Conservation (phyloP, 768 basidiomycete genomes). For the Psilocybe azurescens region DNA sequence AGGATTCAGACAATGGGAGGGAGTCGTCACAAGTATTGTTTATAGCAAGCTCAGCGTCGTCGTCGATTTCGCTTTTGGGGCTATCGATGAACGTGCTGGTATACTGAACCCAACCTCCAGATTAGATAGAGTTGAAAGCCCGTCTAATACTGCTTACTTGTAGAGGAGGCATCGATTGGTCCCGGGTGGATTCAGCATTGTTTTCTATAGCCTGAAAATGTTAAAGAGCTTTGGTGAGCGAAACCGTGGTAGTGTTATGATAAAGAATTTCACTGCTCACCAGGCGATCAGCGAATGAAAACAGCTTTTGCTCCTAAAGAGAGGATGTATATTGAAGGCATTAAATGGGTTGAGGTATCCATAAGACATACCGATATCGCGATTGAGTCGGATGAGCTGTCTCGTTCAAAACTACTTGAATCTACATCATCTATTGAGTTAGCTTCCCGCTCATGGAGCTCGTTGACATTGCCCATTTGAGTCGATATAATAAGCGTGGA, state of each 20-base stretch:
- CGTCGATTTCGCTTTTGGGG: neutral
- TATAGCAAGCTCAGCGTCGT: neutral
- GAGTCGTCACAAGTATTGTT: neutral
- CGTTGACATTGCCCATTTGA: conserved; percentile 23
- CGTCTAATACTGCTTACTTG: no score
- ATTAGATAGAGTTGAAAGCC: neutral
- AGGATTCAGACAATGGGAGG: conserved; percentile 6
- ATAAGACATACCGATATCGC: neutral
- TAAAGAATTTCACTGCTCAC: neutral
- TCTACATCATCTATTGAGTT: neutral
- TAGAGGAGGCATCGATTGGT: no score
- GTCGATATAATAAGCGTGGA: neutral
- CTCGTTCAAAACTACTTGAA: neutral
- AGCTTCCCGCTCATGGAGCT: conserved; percentile 15
- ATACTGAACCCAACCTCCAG: neutral
- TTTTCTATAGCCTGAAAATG: no score
- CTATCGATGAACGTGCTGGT: neutral
- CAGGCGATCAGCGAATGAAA: neutral
- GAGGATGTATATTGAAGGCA: neutral
- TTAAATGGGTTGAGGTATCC: neutral
- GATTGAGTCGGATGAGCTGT: neutral
- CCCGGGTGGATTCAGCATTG: no score
- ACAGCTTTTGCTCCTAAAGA: neutral
- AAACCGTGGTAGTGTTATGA: no score
- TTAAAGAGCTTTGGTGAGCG: no score